Conservation (phyloP, 116 monocot species). For the Cymodocea nodosa region DNA sequence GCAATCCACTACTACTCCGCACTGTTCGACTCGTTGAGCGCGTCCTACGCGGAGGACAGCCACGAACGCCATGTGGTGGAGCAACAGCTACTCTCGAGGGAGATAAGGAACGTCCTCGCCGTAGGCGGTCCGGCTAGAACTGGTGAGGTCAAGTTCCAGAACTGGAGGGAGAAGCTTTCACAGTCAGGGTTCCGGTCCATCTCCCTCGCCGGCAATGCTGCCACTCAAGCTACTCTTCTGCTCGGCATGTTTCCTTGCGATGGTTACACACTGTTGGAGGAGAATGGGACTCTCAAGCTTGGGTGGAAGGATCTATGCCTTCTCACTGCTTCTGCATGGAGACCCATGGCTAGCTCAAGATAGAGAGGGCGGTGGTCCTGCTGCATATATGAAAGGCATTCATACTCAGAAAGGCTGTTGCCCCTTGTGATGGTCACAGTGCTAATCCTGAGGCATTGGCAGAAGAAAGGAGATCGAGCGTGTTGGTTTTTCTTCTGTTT, state of each 20-base stretch:
- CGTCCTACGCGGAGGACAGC: slow-evolving; percentile 85
- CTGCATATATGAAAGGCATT: too few species aligned
- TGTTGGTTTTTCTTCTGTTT: neutral
- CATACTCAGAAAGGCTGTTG: neutral
- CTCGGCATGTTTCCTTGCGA: slow-evolving; percentile 93
- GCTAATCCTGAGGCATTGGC: neutral
- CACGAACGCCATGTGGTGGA: slow-evolving; percentile 89
- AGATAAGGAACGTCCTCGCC: slow-evolving; percentile 92
- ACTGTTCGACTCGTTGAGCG: slow-evolving; percentile 84
- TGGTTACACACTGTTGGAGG: slow-evolving; percentile 86
- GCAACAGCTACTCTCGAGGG: slow-evolving; percentile 89
- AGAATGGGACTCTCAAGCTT: slow-evolving; percentile 81
- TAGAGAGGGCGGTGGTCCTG: slow-evolving; percentile 1
- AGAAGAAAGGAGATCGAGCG: neutral
- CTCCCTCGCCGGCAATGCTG: slow-evolving; percentile 76
- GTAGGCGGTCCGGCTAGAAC: slow-evolving; percentile 84
- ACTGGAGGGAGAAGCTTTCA: slow-evolving; percentile 82
- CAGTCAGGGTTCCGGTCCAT: slow-evolving; percentile 74
- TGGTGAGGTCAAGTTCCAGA: slow-evolving; percentile 79
- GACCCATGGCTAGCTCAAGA: slow-evolving; percentile 13
- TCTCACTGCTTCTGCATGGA: slow-evolving; percentile 84
- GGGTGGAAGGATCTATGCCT: slow-evolving; percentile 96
- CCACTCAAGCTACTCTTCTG: slow-evolving; percentile 73
- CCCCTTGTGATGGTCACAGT: neutral
- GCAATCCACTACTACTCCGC: slow-evolving; percentile 99